phyloP scores from a whole-genome alignment of 2,329 filamentous ascomycete genomes.

The Tolypocladium endophyticum region DNA sequence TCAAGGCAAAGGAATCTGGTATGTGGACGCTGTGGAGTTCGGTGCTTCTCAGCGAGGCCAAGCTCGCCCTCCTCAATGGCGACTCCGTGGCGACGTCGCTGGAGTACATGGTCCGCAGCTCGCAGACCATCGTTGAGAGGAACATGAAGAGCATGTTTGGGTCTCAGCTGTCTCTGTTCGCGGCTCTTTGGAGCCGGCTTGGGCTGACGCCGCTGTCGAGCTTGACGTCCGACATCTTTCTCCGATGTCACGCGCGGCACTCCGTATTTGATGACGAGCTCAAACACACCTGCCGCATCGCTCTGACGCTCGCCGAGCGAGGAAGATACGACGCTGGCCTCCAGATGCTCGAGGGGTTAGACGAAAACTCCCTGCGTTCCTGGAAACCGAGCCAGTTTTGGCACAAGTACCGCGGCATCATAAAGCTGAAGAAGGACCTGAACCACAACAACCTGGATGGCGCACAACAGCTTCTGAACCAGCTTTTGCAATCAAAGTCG shows the following conservation, averaged over 20 bases:
- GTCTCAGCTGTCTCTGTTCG: constrained; percentile 60
- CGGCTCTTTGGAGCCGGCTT: constrained; percentile 65
- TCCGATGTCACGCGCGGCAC: constrained; percentile 55
- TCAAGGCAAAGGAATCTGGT: constrained; percentile 74
- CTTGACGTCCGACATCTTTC: constrained; percentile 60
- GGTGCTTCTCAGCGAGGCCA: constrained; percentile 76
- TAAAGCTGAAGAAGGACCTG: constrained; percentile 54
- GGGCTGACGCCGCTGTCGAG: constrained; percentile 48
- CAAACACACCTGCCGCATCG: constrained; percentile 61
- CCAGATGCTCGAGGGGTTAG: constrained; percentile 29
- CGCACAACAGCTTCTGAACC: constrained; percentile 37
- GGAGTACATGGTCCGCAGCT: constrained; percentile 73
- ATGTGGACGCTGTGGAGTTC: constrained; percentile 82
- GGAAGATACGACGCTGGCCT: constrained; percentile 64
- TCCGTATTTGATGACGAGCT: constrained; percentile 65
- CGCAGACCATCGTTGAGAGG: constrained; percentile 69
- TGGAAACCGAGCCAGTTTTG: constrained; percentile 71
- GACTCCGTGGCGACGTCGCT: constrained; percentile 53
- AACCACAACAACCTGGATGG: constrained; percentile 42
- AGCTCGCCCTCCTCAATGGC: constrained; percentile 63
- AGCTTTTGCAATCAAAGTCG: constrained; percentile 39
- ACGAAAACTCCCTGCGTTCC: constrained; percentile 53
- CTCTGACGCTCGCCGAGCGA: constrained; percentile 46
- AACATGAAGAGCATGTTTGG: constrained; percentile 65
- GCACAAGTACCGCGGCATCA: constrained; percentile 53